phyloP scores from a whole-genome alignment of 2,329 filamentous ascomycete genomes.

The Corynespora cassiicola region DNA sequence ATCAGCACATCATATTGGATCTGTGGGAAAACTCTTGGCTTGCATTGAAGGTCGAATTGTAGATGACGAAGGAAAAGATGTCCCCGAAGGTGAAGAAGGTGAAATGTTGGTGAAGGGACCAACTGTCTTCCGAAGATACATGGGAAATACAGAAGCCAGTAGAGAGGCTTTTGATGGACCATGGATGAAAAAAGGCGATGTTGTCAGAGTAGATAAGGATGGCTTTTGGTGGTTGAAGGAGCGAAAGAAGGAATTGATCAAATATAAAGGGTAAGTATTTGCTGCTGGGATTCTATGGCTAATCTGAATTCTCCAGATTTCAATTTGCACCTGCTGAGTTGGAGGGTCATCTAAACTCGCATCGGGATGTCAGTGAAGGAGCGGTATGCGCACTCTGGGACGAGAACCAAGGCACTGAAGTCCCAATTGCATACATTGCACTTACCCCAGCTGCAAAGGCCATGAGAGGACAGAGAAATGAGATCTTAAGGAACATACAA shows the following conservation, averaged over 20 bases:
- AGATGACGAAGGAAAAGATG: slow-evolving; percentile 34
- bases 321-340: slow-evolving; percentile 43
- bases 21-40: slow-evolving; percentile 22
- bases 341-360: slow-evolving; percentile 34
- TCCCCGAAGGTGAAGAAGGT: slow-evolving; percentile 29
- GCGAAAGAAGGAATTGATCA: slow-evolving; percentile 42
- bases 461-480: neutral
- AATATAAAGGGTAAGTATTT: slow-evolving; percentile 31
- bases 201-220: slow-evolving; percentile 32
- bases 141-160: slow-evolving; percentile 31
- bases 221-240: slow-evolving; percentile 41
- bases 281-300: neutral
- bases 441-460: slow-evolving; percentile 14
- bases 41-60: slow-evolving; percentile 33
- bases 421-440: slow-evolving; percentile 38
- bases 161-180: slow-evolving; percentile 28
- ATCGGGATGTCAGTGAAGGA: slow-evolving; percentile 33
- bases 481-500: slow-evolving; percentile 20
- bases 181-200: slow-evolving; percentile 41
- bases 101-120: slow-evolving; percentile 35
- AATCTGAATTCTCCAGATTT: slow-evolving; percentile 10
- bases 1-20: slow-evolving; percentile 15
- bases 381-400: slow-evolving; percentile 39
- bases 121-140: slow-evolving; percentile 35
- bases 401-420: slow-evolving; percentile 29